Base-by-base conservation (phyloP, 1,284 basidiomycete species). In the Exobasidium cylindrosporum region DNA sequence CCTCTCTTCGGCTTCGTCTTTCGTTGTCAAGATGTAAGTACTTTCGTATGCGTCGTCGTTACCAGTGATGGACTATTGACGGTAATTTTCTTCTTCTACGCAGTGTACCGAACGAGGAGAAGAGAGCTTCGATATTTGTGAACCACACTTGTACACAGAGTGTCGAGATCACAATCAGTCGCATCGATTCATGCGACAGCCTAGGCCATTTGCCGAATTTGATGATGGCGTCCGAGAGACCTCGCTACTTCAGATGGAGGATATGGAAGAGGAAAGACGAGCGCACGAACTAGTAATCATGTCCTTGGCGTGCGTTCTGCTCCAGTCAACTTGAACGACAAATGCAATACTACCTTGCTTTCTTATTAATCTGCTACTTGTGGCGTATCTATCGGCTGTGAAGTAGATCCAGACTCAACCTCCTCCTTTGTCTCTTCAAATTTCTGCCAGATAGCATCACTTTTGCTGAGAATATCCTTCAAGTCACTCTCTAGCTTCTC, bases 51-150 rank as follows among this genome's bases (percentile, higher is more conserved):
- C n/a, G n/a, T n/a, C n/a, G n/a, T n/a, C n/a, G n/a, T n/a, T n/a
- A n/a, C n/a, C n/a, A n/a, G n/a, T n/a, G n/a, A n/a, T n/a, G n/a
- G n/a, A n/a, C n/a, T n/a, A n/a, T n/a, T n/a, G n/a, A n/a, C n/a
- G n/a, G n/a, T n/a, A n/a, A n/a, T n/a, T n/a, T n/a, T n/a, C n/a
- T n/a, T n/a, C n/a, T n/a, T n/a, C n/a, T n/a, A 7, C 35, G 10
- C 17, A 40, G 35, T 40, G 35, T 17, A 40, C 35, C 35, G 35
- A 40, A 17, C 35, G 17, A 17, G 35, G 26, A 21, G 46, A 54
- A n/a, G 57, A 58, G 23, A 58, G 13, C 29, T 58, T 58, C 35
- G 57, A 58, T 26, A 30, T 58, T 26, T 58, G 57, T 43, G 57
- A 58, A 47, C 35, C 57, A 10, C 57, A 58, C 28, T 21, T 58